Conservation (phyloP, 1,139 yeast genomes). For the Saccharomyces hybrid region DNA sequence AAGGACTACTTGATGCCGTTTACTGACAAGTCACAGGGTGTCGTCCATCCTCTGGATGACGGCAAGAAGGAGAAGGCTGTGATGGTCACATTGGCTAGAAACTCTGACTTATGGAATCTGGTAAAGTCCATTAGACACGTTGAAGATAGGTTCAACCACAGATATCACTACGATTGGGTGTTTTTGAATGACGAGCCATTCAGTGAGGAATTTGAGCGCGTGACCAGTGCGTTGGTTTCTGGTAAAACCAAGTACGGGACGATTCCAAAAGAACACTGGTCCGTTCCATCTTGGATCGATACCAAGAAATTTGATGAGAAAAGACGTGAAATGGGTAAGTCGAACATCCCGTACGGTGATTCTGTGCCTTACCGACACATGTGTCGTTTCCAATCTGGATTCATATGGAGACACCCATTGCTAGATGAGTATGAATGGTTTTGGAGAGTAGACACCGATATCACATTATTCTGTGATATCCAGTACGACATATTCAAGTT, state of each 20-base stretch:
- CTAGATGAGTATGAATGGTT: constrained; percentile 72
- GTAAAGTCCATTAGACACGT: constrained; percentile 57
- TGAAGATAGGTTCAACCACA: constrained; percentile 66
- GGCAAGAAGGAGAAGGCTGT: constrained; percentile 52
- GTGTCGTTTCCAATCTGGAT: constrained; percentile 91
- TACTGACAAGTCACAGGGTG: constrained; percentile 26
- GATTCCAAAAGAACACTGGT: constrained; percentile 48
- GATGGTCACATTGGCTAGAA: constrained; percentile 68
- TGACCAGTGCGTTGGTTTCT: constrained; percentile 37
- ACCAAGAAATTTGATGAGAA: constrained; percentile 46
- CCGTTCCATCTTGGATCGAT: constrained; percentile 55
- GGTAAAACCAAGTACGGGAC: constrained; percentile 47
- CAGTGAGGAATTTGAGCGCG: constrained; percentile 39
- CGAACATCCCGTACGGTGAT: constrained; percentile 54
- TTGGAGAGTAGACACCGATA: constrained; percentile 94
- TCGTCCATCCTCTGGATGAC: constrained; percentile 27
- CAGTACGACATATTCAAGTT: constrained; percentile 76
- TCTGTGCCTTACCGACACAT: constrained; percentile 67
- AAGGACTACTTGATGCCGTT: constrained; percentile 20
- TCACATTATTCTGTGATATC: constrained; percentile 69
- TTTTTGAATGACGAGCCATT: constrained; percentile 54
- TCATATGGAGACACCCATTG: constrained; percentile 72
- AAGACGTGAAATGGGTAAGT: constrained; percentile 41
- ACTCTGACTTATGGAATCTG: constrained; percentile 55
- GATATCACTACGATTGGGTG: constrained; percentile 69